Evolutionary conservation across 106 monocot genomes (phyloP).

Genomic region (Acorus calamus): DNA sequence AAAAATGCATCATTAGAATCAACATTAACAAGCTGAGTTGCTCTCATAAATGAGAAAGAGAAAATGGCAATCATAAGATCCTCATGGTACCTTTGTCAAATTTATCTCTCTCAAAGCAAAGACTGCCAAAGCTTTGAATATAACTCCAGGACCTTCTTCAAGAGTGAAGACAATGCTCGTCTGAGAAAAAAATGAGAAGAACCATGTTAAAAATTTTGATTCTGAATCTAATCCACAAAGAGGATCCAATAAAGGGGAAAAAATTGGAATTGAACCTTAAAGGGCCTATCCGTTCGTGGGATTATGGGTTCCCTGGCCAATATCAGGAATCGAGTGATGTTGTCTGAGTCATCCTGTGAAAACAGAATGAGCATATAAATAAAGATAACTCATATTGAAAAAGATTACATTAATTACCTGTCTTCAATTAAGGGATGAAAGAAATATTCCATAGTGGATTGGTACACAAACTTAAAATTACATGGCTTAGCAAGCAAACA

Average conservation of each 20-base stretch:
- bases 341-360: constrained; percentile 42
- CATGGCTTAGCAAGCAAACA: not conserved
- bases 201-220: no score
- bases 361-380: not conserved
- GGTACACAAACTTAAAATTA: no score
- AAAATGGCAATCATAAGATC: not conserved
- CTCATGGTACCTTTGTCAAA: constrained; percentile 42
- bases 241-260: not conserved
- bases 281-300: constrained; percentile 46
- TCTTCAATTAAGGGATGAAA: not conserved
- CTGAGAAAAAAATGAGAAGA: constrained; percentile 13
- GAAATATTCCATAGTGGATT: not conserved
- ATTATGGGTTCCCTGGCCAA: constrained; percentile 65
- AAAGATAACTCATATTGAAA: not conserved
- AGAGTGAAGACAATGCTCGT: constrained; percentile 78
- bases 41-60: not conserved
- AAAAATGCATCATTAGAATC: not conserved
- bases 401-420: not conserved
- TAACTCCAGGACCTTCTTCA: constrained; percentile 72
- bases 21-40: no score
- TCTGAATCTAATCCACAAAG: not conserved
- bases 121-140: constrained; percentile 67
- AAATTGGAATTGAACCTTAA: constrained; percentile 36
- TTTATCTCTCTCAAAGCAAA: constrained; percentile 62
- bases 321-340: constrained; percentile 58